phyloP scores from a whole-genome alignment of 202 grass and related monocot species.

The Setaria viridis region DNA sequence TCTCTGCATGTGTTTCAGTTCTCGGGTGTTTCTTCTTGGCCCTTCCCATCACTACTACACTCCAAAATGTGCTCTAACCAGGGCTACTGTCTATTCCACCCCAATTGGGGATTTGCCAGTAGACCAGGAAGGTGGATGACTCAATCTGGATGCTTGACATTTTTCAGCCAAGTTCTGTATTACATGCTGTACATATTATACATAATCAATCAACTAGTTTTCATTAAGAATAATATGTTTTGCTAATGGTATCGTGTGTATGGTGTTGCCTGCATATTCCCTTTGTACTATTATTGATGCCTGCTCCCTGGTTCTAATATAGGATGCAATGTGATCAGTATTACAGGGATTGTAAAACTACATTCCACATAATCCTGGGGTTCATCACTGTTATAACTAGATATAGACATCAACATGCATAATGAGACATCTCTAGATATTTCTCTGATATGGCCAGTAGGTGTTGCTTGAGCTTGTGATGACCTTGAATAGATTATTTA shows the following conservation, averaged over 20 bases:
- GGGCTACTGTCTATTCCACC: conserved; percentile 75
- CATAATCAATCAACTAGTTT: background rate
- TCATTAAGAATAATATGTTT: background rate
- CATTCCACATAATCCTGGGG: background rate
- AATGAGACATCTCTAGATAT: background rate
- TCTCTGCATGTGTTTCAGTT: conserved; percentile 59
- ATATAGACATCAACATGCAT: background rate
- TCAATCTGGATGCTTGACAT: conserved; percentile 41
- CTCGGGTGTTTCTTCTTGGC: conserved; percentile 93
- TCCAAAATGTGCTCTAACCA: conserved; percentile 89
- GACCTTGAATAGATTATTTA: conserved; percentile 11
- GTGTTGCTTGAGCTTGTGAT: background rate
- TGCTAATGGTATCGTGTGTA: background rate
- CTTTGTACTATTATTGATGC: background rate
- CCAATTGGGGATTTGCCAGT: conserved; percentile 91
- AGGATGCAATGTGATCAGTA: background rate
- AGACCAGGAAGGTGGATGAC: conserved; percentile 83
- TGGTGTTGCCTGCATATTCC: background rate
- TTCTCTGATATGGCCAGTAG: background rate
- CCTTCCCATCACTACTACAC: conserved; percentile 99
- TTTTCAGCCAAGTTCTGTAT: conserved; percentile 9
- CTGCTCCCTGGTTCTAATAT: background rate
- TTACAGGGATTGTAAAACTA: background rate
- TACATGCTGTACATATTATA: background rate
- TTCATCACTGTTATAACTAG: background rate